phyloP scores from a whole-genome alignment of 2,329 filamentous ascomycete species.

The Scedosporium minutisporum region DNA sequence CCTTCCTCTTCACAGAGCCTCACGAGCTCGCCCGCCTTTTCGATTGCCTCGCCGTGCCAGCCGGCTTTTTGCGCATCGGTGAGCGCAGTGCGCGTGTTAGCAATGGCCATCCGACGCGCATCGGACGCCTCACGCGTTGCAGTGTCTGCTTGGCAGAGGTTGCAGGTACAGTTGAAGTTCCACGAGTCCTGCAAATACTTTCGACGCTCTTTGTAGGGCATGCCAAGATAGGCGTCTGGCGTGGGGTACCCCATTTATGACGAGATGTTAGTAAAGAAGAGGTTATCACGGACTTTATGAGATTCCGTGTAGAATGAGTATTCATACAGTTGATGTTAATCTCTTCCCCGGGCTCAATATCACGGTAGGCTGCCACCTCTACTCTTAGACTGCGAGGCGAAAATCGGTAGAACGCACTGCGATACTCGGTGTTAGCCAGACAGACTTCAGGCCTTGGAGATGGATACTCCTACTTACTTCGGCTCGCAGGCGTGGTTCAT shows the following conservation, averaged over 20 bases:
- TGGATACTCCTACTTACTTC: conserved; percentile 17
- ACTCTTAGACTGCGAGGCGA: conserved; percentile 19
- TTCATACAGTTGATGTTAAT: conserved; percentile 25
- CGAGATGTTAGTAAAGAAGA: neutral
- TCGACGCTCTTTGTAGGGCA: conserved; percentile 15
- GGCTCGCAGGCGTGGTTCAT: conserved; percentile 27
- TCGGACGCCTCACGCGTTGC: conserved; percentile 13
- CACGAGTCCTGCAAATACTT: conserved; percentile 13
- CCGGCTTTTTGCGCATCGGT: conserved; percentile 9
- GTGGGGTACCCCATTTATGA: conserved; percentile 6
- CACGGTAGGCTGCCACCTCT: conserved; percentile 22
- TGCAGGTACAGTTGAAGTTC: conserved; percentile 19
- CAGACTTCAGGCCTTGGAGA: neutral
- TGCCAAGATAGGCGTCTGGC: conserved; percentile 17
- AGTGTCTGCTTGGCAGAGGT: conserved; percentile 13
- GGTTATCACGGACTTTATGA: no score
- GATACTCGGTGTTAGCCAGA: neutral
- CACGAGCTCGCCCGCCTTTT: conserved; percentile 12
- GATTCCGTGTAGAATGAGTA: neutral
- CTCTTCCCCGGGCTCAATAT: conserved; percentile 24
- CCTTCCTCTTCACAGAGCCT: conserved; percentile 14
- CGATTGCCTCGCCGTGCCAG: conserved; percentile 7
- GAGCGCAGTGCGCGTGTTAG: conserved; percentile 13
- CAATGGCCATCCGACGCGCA: conserved; percentile 13
- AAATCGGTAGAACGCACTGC: conserved; percentile 23